Evolutionary conservation across 2,329 filamentous ascomycete genomes (phyloP), one percentile per base, ranked within the genome.

Genomic region (Colletotrichum paranaense): DNA sequence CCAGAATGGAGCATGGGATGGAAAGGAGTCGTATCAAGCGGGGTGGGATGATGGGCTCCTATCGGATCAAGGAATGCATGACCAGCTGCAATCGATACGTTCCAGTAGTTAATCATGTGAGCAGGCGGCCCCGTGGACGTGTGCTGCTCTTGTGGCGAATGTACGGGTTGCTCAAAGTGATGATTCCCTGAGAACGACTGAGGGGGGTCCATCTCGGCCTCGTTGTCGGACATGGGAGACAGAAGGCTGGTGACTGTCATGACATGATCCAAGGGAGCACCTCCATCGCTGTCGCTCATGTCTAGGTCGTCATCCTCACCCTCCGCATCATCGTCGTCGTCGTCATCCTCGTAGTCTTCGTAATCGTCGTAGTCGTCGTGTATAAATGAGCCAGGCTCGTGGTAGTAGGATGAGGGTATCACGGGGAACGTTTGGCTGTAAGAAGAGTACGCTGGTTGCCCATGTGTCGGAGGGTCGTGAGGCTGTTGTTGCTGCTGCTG

Each of bases 281-380:
- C 81, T 32, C 80, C 79, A 66, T 83, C 81, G 67, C 77, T 79
- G 26, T 83, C 82, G 76, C 79, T 81, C 80, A 84, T 80, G 46
- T 79, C 79, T 42, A 80, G 68, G 38, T 79, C 78, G 35, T 75
- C 69, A 24, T 75, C 72, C 16, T 76, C 57, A 60, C 77, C 72
- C 53, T 68, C 67, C 49, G 62, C 64, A 26, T 22, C 59, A n/a
- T 73, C 56, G 22, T 68, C 53, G 24, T 67, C 69, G 30, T 68
- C 72, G 32, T 70, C 60, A 7, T 72, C 64, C 46, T 62, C 68
- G 30, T 74, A 74, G 28, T 72, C 70, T 22, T 64, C 66, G 46
- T 73, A 68, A 11, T 68, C 52, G 38, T 57, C 66, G 49, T 72
- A 62, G 7, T 68, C 57, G 14, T 68, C 66, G 46, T 70, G 56